Evolutionary conservation across 2,329 filamentous ascomycete species (phyloP).

Genomic region (Epicoccum sorghinum): DNA sequence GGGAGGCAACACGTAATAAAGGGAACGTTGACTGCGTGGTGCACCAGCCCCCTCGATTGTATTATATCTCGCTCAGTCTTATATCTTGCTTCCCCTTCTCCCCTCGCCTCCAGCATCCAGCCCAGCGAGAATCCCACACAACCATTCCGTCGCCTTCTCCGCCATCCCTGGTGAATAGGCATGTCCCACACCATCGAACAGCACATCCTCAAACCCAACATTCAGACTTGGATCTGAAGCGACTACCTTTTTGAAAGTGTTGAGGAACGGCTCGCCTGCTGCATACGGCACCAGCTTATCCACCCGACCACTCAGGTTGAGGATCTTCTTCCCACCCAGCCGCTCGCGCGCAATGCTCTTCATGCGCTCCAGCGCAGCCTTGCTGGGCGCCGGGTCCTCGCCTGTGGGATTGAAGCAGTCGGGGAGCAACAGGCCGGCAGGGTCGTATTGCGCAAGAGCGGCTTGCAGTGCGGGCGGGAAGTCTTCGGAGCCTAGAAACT

Average conservation of each 20-base stretch:
- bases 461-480: conserved; percentile 74
- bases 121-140: conserved; percentile 53
- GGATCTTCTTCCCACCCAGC: conserved; percentile 50
- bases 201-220: conserved; percentile 66
- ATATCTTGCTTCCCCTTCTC: conserved; percentile 8
- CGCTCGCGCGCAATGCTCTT: conserved; percentile 50
- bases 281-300: conserved; percentile 77
- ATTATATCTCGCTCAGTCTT: not conserved
- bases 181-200: conserved; percentile 74
- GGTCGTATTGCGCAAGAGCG: conserved; percentile 71
- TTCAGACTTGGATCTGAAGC: conserved; percentile 53
- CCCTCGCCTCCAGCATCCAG: conserved; percentile 9
- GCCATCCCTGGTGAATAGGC: conserved; percentile 72
- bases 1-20: too few relatives aligned
- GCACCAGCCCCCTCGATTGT: not conserved
- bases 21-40: too few relatives aligned
- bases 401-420: conserved; percentile 29
- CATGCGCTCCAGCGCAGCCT: conserved; percentile 44
- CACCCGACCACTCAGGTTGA: conserved; percentile 62
- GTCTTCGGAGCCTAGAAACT: conserved; percentile 77
- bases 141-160: conserved; percentile 67
- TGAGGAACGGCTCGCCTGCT: conserved; percentile 65
- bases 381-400: conserved; percentile 35
- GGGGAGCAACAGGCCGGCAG: conserved; percentile 72
- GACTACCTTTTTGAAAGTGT: conserved; percentile 67